Evolutionary conservation across 2,329 filamentous ascomycete species (phyloP), one percentile per base, ranked within the genome.

Genomic region (Claviceps capensis): DNA sequence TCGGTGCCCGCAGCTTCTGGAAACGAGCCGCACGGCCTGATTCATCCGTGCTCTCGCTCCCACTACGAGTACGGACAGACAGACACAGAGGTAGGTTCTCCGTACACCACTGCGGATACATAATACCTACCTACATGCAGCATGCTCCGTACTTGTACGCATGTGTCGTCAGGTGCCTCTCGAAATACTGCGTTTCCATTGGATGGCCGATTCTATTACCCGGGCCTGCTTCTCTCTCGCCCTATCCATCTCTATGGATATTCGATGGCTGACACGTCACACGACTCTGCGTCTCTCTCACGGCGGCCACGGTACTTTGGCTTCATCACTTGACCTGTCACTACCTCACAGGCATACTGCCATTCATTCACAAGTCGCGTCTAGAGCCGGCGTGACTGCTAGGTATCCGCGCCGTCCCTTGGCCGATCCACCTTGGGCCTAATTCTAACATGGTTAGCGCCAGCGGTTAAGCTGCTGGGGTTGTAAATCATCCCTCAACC

Each of bases 361-460:
- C 30, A 11, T 43, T 22, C 40, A 17, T 22, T 47, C 43, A 19
- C 9, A 49, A 34, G 17, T 34, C 26, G 45, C 42, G 17, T 48
- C 19, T 23, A 50, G 37, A 30, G 45, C 47, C 36, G 38, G 50
- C n/a, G 41, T 42, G 48, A 50, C 45, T 52, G 50, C 44, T 23
- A 22, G 22, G 22, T 22, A 50, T 43, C 50, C 47, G 52, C 50
- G 50, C 53, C 44, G 47, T 41, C 50, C 30, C 53, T 34, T 30
- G 30, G 44, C 44, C 37, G 50, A 34, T 50, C 53, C 50, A 52
- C 36, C 30, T 40, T 42, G 23, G 36, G 13, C 37, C 30, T 34
- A 3, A 16, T 49, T 38, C 17, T 22, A 50, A 54, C 36, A 47
- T 40, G 49, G 50, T 42, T 45, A 23, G 37, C 46, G n/a, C 42